Evolutionary conservation across 106 monocot genomes (phyloP), one percentile per base, ranked within the genome.

Genomic region (Acanthochlamys bracteata): DNA sequence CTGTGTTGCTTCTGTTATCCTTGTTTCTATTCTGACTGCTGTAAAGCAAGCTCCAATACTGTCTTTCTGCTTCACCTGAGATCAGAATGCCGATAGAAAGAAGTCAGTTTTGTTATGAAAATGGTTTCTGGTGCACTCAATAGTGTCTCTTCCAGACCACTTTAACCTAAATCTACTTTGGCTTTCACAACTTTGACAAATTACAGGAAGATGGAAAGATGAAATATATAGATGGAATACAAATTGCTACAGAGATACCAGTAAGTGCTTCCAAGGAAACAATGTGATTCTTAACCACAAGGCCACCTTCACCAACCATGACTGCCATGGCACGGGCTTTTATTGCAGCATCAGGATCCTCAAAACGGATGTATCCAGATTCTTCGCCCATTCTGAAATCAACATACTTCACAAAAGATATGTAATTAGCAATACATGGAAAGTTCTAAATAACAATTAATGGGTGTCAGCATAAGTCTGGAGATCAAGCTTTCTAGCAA

Each of bases 301-400:
- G 63, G 40, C 96, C 91, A 58, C 88, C 90, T 59, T 78, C 71
- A 15, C 84, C 80, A 42, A 60, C 70, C 45, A 96, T 66, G 8
- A 76, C 90, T 17, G 96, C 84, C 12, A 61, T 23, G 67, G 87
- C 80, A 49, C 88, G 90, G 70, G 90, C 87, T 72, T 84, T 91
- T 33, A 75, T 63, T 64, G 78, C 91, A 41, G 90, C 82, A 17
- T 91, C 78, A 55, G 87, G 58, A 45, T 91, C 78, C 23, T 96
- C 90, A 70, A 88, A 96, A 14, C 88, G 82, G 33, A 96, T 74
- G 52, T 80, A 85, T 59, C 96, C 96, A 17, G 84, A 76, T 25
- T 88, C 76, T 55, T 88, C 82, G 27, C 96, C 91, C 78, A 87
- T 91, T 45, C 66, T 73, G 62, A 60, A 96, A 61, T 96, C 96